Percentiles rank a stretch among this genome's conserved stretches.
phyloP scores from a whole-genome alignment of 306 rosid species.

The Prunus padus region DNA sequence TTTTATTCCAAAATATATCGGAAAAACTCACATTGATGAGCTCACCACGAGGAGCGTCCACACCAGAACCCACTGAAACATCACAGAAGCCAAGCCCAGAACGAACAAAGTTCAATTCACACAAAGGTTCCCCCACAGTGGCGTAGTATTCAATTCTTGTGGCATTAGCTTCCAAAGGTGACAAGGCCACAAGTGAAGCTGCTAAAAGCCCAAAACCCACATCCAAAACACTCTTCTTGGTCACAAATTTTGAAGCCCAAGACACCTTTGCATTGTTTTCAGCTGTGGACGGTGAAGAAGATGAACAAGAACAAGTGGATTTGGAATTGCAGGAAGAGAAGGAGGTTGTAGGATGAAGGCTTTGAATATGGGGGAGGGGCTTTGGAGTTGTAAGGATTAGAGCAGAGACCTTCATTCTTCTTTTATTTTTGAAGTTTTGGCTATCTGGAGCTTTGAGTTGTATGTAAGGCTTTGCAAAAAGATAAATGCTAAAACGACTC shows the following conservation, averaged over 20 bases:
- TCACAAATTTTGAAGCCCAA: slow-evolving; percentile 17
- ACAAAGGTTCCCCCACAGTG: slow-evolving; percentile 74
- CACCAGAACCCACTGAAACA: slow-evolving; percentile 55
- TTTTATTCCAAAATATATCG: not conserved
- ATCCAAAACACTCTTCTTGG: slow-evolving; percentile 35
- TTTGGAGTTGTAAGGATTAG: slow-evolving; percentile 37
- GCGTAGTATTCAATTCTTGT: slow-evolving; percentile 91
- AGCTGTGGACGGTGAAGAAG: slow-evolving; percentile 32
- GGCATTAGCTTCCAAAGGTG: slow-evolving; percentile 76
- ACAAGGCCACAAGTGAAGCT: slow-evolving; percentile 55
- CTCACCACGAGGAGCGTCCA: slow-evolving; percentile 71
- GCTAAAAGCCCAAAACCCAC: slow-evolving; percentile 65
- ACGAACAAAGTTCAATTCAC: slow-evolving; percentile 64
- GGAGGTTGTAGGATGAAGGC: slow-evolving; percentile 1
- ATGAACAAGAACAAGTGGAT: slow-evolving; percentile 22
- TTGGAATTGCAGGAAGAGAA: slow-evolving; percentile 11
- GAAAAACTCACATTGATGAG: slow-evolving; percentile 68
- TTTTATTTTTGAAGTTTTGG: not conserved
- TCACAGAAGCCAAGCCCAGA: slow-evolving; percentile 94
- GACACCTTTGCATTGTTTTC: slow-evolving; percentile 19
- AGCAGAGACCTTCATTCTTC: slow-evolving; percentile 55
- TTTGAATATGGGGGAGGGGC: slow-evolving; percentile 10
- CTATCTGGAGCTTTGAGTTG: not conserved
- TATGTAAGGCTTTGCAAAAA: slow-evolving; percentile 25
- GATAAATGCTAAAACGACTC: not conserved